Conservation (phyloP, 345 rosid species). For the Dipteronia sinensis region DNA sequence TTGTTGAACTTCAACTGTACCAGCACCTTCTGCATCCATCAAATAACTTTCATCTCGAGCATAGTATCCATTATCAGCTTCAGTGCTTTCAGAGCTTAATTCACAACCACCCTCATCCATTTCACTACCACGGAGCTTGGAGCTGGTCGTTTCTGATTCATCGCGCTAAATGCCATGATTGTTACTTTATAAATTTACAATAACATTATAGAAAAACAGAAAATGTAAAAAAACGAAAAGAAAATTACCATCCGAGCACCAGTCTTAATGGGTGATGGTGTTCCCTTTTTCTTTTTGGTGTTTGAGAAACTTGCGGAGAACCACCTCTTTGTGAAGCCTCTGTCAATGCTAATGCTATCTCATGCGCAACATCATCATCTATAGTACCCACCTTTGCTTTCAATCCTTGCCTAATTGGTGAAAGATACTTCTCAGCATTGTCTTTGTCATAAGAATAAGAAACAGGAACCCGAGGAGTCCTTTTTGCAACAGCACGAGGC, state of each 20-base stretch:
- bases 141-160: conserved; percentile 63
- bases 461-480: conserved; percentile 85
- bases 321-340: conserved; percentile 79
- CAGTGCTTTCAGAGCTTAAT: conserved; percentile 78
- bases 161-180: conserved; percentile 45
- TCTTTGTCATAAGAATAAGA: conserved; percentile 57
- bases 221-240: conserved; percentile 22
- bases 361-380: conserved; percentile 80
- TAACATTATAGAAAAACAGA: not conserved
- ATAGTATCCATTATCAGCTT: conserved; percentile 57
- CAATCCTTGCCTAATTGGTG: conserved; percentile 59
- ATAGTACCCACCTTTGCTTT: conserved; percentile 48
- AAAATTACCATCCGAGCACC: conserved; percentile 54
- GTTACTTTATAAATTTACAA: conserved; percentile 28
- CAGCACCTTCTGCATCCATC: conserved; percentile 44
- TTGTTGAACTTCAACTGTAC: conserved; percentile 35
- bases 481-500: conserved; percentile 86
- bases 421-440: conserved; percentile 46
- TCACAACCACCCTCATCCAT: conserved; percentile 66
- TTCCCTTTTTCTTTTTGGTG: conserved; percentile 57
- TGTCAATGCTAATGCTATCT: conserved; percentile 70
- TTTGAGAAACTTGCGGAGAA: conserved; percentile 58
- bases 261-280: conserved; percentile 48
- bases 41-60: conserved; percentile 41
- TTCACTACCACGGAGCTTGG: conserved; percentile 63